Base-by-base conservation (phyloP, 768 basidiomycete genomes). In the Lentinula edodes region DNA sequence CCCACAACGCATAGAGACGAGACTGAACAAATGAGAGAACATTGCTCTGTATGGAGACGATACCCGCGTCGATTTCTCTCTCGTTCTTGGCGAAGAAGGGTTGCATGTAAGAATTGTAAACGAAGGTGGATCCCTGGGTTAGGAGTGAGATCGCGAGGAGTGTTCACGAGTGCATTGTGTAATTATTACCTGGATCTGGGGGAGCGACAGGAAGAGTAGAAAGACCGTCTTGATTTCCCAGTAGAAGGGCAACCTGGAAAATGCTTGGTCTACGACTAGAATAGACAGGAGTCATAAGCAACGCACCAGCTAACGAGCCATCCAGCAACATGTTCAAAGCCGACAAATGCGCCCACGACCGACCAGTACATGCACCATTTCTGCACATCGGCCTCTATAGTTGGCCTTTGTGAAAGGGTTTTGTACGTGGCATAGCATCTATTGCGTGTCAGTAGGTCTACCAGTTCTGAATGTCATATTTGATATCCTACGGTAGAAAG, bases 141-240 rank as follows among this genome's bases (percentile, higher is more conserved):
- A 54, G 43, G 46, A 45, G 62, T 66, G 62, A 67, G 52, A 55
- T 50, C 32, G 38, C 38, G 13, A 38, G 36, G 10, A 32, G 15
- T 36, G 54, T 41, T 23, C 50, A 32, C 46, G 42, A 15, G 45
- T 3, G 42, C 10, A 58, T 34, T 43, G 9, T 36, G 52, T 43
- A 38, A 72, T 2, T 3, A 75, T 52, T 61, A 85, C 89, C 80
- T 88, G 80, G 0, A 81, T 87, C 73, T 89, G 87, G 6, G 88
- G 88, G 16, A 90, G 80, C 8, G 87, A 73, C 48, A 90, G 70
- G 74, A 85, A 90, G 28, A 90, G 75, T 3, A 90, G 69, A 69
- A 89, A 84, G 3, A 84, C 23, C n/a, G 85, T 88, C 66, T 89
- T 85, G 57, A 83, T 50, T 67, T 90, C 89, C 84, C 84, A 89